Evolutionary conservation across 768 basidiomycete genomes (phyloP).

Genomic region (Leccinum arenicola): DNA sequence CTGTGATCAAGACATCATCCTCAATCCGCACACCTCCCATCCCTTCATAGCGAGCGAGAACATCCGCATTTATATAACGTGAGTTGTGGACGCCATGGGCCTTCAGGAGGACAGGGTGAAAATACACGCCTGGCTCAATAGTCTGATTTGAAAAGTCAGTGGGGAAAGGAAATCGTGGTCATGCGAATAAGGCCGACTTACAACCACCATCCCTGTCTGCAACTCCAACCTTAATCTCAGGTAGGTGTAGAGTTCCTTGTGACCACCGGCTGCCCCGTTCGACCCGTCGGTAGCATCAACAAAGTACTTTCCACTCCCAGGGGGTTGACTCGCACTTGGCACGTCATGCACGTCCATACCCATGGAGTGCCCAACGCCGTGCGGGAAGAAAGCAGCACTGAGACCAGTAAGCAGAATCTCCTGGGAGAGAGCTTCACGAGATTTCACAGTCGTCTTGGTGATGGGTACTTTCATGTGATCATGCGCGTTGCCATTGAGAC

Average conservation of each 20-base stretch:
- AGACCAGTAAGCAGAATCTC: conserved; percentile 75
- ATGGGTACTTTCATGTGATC: background rate
- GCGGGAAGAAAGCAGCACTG: conserved; percentile 89
- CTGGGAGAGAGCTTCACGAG: conserved; percentile 25
- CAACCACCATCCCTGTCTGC: conserved; percentile 80
- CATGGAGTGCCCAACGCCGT: conserved; percentile 87
- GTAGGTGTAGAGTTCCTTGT: conserved; percentile 74
- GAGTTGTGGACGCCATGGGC: conserved; percentile 59
- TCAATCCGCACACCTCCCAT: conserved; percentile 95
- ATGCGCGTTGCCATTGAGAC: conserved; percentile 1
- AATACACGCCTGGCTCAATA: conserved; percentile 89
- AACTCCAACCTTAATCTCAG: conserved; percentile 76
- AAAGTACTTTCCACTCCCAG: conserved; percentile 44
- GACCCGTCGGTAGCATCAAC: conserved; percentile 79
- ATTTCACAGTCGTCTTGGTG: conserved; percentile 6
- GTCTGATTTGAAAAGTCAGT: conserved; percentile 46
- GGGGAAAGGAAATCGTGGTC: background rate
- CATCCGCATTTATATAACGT: conserved; percentile 36
- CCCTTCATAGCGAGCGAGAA: conserved; percentile 51
- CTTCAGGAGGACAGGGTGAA: conserved; percentile 74
- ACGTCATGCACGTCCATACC: conserved; percentile 96
- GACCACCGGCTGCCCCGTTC: conserved; percentile 56
- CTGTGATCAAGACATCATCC: conserved; percentile 82
- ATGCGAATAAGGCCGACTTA: conserved; percentile 38
- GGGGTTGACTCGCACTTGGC: conserved; percentile 77